Percentiles rank a stretch among this genome's conserved stretches.
Conservation (phyloP, 441 rosid species). For the Pelargonium fulgidum region DNA sequence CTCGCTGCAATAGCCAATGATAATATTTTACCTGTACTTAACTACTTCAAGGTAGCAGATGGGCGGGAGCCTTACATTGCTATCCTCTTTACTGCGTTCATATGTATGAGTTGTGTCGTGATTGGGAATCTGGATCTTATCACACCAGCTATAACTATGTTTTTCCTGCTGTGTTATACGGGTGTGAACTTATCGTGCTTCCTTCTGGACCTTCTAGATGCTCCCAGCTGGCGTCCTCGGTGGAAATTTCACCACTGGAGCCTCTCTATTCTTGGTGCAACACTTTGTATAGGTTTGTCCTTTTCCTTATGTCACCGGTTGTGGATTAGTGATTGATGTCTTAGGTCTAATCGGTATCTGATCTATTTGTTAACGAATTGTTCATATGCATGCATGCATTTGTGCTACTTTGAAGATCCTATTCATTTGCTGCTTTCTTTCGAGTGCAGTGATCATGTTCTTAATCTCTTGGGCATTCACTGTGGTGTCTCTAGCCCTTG, state of each 20-base stretch:
- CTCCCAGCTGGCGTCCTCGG: constrained; percentile 99
- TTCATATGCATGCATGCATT: neutral
- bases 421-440: constrained; percentile 19
- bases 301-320: constrained; percentile 4
- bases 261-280: constrained; percentile 90
- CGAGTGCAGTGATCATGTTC: constrained; percentile 93
- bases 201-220: constrained; percentile 97
- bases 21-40: constrained; percentile 93
- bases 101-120: constrained; percentile 84
- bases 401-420: neutral
- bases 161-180: constrained; percentile 86
- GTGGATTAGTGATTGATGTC: neutral
- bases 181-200: constrained; percentile 99
- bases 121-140: constrained; percentile 98
- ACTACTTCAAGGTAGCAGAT: constrained; percentile 88
- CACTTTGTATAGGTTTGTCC: constrained; percentile 69
- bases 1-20: constrained; percentile 99
- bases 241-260: constrained; percentile 99
- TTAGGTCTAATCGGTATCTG: neutral
- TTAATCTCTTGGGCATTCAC: constrained; percentile 98
- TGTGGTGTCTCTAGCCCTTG: constrained; percentile 84
- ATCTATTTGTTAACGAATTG: neutral
- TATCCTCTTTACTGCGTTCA: constrained; percentile 81
- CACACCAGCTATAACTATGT: constrained; percentile 94
- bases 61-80: constrained; percentile 84